Evolutionary conservation across 768 basidiomycete genomes (phyloP).

Genomic region (Calocybe gangraenosa): DNA sequence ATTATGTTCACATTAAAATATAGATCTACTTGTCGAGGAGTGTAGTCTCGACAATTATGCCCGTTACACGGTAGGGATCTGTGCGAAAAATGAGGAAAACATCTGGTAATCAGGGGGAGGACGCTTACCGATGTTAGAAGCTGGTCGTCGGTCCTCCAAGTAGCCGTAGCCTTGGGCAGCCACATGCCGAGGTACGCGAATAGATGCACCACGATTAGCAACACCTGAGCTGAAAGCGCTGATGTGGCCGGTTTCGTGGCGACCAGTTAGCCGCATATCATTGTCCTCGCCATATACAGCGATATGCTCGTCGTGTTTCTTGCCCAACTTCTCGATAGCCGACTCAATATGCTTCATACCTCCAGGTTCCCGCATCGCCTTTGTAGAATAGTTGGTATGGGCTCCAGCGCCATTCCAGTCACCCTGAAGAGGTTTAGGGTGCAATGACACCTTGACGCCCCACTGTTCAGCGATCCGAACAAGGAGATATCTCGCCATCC

Average conservation of each 20-base stretch:
- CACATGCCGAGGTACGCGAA: conserved; percentile 94
- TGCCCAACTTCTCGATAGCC: conserved; percentile 89
- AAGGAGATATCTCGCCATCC: conserved; percentile 98
- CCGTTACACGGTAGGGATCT: conserved; percentile 96
- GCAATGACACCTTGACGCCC: conserved; percentile 97
- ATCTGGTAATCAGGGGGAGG: background rate
- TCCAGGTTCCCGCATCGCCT: conserved; percentile 89
- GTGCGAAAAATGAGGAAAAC: background rate
- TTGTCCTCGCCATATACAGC: conserved; percentile 98
- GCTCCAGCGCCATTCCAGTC: conserved; percentile 99
- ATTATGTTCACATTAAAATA: background rate
- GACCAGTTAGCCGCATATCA: conserved; percentile 91
- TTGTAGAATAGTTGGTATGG: conserved; percentile 97
- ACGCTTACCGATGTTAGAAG: conserved; percentile 91
- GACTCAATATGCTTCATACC: conserved; percentile 91
- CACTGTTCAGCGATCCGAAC: conserved; percentile 96
- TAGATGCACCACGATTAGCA: conserved; percentile 95
- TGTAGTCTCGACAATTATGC: conserved; percentile 87
- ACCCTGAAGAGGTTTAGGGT: conserved; percentile 94
- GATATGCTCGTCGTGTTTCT: conserved; percentile 92
- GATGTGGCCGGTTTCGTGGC: conserved; percentile 97
- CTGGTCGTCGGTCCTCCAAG: conserved; percentile 94
- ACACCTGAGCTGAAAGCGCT: conserved; percentile 89
- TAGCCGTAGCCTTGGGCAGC: conserved; percentile 92
- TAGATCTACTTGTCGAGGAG: conserved; percentile 53